Percentiles rank a stretch among this genome's conserved stretches.
phyloP scores from a whole-genome alignment of 2,329 filamentous ascomycete genomes.

The Venturiaceae sp. region DNA sequence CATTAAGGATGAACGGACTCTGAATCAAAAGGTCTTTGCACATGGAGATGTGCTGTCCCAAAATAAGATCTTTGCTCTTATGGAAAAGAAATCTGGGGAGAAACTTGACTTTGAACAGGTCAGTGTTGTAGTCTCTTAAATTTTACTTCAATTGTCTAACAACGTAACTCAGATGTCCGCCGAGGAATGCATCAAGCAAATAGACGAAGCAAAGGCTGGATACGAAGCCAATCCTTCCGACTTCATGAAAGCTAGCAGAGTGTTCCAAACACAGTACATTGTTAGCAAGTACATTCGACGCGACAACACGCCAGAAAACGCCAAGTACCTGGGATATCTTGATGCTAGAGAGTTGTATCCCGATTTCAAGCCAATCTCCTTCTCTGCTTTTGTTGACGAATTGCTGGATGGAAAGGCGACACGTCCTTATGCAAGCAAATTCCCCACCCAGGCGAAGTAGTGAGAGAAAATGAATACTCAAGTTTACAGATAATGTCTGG shows the following conservation, averaged over 20 bases:
- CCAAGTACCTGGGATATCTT: slow-evolving; percentile 46
- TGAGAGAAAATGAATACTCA: too few relatives aligned
- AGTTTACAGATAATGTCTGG: too few relatives aligned
- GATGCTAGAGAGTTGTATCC: slow-evolving; percentile 44
- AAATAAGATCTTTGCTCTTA: too few relatives aligned
- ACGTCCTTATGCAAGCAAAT: slow-evolving; percentile 19
- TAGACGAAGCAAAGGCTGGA: slow-evolving; percentile 4
- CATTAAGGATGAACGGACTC: too few relatives aligned
- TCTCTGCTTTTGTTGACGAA: slow-evolving; percentile 29
- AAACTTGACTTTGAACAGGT: slow-evolving; percentile 18
- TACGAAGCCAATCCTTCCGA: slow-evolving; percentile 6
- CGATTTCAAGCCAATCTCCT: slow-evolving; percentile 32
- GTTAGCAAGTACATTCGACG: slow-evolving; percentile 38
- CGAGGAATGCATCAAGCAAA: slow-evolving; percentile 23
- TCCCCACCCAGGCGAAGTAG: too few relatives aligned
- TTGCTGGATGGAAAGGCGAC: slow-evolving; percentile 31
- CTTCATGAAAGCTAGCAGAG: not conserved
- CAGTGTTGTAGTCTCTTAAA: slow-evolving; percentile 2
- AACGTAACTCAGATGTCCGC: slow-evolving; percentile 23
- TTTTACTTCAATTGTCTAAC: not conserved
- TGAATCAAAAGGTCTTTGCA: too few relatives aligned
- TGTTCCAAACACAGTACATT: slow-evolving; percentile 31
- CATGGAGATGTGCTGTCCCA: too few relatives aligned
- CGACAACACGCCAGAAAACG: slow-evolving; percentile 44
- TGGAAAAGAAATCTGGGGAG: too few relatives aligned